Conservation (phyloP, 2,329 filamentous ascomycete species). For the Stachybotrys echinatus region DNA sequence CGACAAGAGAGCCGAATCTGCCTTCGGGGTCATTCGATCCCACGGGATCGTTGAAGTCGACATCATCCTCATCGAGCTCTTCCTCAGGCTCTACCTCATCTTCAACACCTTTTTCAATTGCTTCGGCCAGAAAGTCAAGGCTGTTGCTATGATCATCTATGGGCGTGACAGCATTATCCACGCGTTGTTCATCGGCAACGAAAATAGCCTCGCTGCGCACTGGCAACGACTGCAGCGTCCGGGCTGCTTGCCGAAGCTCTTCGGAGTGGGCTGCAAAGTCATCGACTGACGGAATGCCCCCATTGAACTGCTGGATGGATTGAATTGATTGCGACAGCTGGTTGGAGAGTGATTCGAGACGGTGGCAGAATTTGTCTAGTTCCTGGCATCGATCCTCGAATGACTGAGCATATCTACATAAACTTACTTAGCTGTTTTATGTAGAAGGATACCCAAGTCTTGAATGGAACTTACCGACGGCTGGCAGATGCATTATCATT, state of each 20-base stretch:
- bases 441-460: conserved; percentile 4
- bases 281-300: background rate
- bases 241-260: conserved; percentile 8
- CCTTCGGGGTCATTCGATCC: conserved; percentile 3
- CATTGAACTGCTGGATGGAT: background rate
- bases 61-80: conserved; percentile 1
- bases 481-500: conserved; percentile 16
- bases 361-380: conserved; percentile 14
- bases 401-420: background rate
- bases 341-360: conserved; percentile 12
- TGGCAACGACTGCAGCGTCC: conserved; percentile 8
- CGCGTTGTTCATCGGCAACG: background rate
- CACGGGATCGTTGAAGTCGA: background rate
- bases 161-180: background rate
- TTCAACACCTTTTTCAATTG: conserved; percentile 1
- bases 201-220: background rate
- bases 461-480: conserved; percentile 10
- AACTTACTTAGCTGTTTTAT: background rate
- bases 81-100: background rate
- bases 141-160: background rate
- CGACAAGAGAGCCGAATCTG: conserved; percentile 14
- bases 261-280: conserved; percentile 2
- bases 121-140: conserved; percentile 1
- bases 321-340: conserved; percentile 8
- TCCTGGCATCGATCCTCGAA: conserved; percentile 17